phyloP scores from a whole-genome alignment of 2,329 filamentous ascomycete genomes.

The Cladosporium phlei region DNA sequence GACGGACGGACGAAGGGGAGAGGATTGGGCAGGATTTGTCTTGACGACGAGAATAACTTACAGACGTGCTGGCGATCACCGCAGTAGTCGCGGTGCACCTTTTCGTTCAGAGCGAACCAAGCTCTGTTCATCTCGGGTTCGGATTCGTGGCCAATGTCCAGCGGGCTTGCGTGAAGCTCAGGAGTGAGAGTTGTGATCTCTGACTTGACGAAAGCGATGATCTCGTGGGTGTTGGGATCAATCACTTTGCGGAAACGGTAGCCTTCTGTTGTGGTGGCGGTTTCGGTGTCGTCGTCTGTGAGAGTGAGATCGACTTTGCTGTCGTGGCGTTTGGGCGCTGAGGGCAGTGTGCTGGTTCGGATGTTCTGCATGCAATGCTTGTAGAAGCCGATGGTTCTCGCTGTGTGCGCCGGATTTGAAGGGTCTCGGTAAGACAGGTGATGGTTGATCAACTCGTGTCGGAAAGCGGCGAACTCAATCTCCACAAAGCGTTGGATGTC shows the following conservation, averaged over 20 bases:
- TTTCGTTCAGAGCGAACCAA: conserved; percentile 33
- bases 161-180: conserved; percentile 25
- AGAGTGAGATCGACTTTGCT: conserved; percentile 15
- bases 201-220: conserved; percentile 31
- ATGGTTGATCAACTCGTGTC: conserved; percentile 30
- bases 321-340: not conserved
- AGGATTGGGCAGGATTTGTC: too few species aligned
- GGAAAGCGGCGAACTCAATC: conserved; percentile 40
- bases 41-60: conserved; percentile 16
- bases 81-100: conserved; percentile 26
- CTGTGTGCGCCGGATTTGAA: conserved; percentile 25
- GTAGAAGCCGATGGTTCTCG: conserved; percentile 24
- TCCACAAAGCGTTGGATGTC: conserved; percentile 32
- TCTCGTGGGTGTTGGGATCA: conserved; percentile 23
- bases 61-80: conserved; percentile 27
- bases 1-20: not conserved
- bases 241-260: conserved; percentile 27
- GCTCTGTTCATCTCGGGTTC: conserved; percentile 31
- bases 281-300: not conserved
- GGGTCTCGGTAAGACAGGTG: conserved; percentile 30
- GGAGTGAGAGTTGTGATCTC: conserved; percentile 27
- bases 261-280: conserved; percentile 1
- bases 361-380: conserved; percentile 13
- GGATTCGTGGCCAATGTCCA: conserved; percentile 27
- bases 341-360: not conserved